Evolutionary conservation across 352 stramenopile genomes (phyloP).

Genomic region (Elongisporangium senticosum): DNA sequence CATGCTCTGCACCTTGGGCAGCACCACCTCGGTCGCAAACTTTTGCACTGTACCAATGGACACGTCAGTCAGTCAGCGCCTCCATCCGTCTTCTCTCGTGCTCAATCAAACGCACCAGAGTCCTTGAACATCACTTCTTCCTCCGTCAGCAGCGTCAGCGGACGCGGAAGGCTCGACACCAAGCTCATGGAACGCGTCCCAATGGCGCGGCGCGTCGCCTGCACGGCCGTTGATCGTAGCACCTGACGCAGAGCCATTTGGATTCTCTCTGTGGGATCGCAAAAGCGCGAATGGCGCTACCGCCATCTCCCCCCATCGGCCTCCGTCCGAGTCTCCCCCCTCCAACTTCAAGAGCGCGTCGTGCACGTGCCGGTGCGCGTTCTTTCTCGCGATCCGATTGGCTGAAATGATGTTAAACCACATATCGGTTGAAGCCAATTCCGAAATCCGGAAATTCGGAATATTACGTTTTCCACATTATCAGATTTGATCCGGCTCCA

Average conservation of each 20-base stretch:
- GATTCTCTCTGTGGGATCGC: background rate
- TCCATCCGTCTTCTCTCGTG: slow-evolving; percentile 33
- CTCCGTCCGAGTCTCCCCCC: background rate
- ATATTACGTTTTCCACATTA: background rate
- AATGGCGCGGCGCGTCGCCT: background rate
- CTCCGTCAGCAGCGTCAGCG: slow-evolving; percentile 64
- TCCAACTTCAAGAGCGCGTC: background rate
- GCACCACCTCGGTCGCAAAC: slow-evolving; percentile 79
- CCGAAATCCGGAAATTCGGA: no score
- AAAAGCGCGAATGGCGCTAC: background rate
- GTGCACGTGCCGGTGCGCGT: background rate
- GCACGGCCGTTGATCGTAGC: background rate
- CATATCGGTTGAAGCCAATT: background rate
- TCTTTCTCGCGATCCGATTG: background rate
- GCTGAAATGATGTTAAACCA: background rate
- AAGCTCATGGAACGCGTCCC: background rate
- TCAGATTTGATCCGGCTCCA: slow-evolving; percentile 8
- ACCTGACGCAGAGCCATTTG: background rate
- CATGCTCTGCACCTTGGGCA: slow-evolving; percentile 89
- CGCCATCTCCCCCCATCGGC: background rate
- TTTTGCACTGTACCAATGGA: slow-evolving; percentile 43
- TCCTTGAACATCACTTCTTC: slow-evolving; percentile 83
- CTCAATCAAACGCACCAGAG: slow-evolving; percentile 35
- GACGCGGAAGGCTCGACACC: slow-evolving; percentile 5
- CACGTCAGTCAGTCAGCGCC: slow-evolving; percentile 9